Evolutionary conservation across 441 rosid genomes (phyloP).

Genomic region (Erodium moschatum): DNA sequence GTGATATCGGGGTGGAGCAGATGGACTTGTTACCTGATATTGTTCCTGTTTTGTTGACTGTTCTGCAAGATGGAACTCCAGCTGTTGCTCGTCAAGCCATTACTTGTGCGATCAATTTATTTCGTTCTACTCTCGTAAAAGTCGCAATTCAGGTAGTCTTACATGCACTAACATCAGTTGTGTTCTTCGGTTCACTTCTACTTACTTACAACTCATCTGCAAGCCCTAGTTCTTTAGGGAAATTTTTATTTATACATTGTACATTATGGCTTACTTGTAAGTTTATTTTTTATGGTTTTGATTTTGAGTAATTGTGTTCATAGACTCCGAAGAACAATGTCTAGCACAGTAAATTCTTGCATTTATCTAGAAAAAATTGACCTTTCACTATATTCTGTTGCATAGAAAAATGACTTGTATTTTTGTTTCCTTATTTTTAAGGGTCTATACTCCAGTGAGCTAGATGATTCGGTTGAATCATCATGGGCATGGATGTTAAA

Average conservation of each 20-base stretch:
- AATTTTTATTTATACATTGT: neutral
- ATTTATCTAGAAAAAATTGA: too few relatives aligned
- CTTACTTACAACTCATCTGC: neutral
- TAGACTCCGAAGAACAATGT: neutral
- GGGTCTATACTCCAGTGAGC: constrained; percentile 68
- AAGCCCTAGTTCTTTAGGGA: neutral
- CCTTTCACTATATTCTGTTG: too few relatives aligned
- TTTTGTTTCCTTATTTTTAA: constrained; percentile 23
- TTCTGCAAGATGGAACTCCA: constrained; percentile 66
- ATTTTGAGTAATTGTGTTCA: neutral
- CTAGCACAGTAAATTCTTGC: neutral
- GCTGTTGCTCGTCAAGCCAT: constrained; percentile 90
- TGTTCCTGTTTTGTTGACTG: constrained; percentile 55
- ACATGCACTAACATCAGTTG: neutral
- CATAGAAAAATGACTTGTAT: constrained; percentile 11
- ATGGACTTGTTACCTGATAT: constrained; percentile 68
- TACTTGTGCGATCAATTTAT: constrained; percentile 53
- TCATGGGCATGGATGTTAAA: constrained; percentile 82
- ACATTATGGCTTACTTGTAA: neutral
- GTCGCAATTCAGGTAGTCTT: constrained; percentile 57
- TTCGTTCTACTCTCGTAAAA: constrained; percentile 52
- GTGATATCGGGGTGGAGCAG: constrained; percentile 72
- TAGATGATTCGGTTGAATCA: constrained; percentile 56
- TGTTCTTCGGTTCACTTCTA: neutral
- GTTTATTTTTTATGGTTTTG: neutral